These are phyloP conservation scores for Canariomyces notabilis DNA, from an alignment of 2,329 filamentous ascomycete species.

Conservation along the genomic window DNA sequence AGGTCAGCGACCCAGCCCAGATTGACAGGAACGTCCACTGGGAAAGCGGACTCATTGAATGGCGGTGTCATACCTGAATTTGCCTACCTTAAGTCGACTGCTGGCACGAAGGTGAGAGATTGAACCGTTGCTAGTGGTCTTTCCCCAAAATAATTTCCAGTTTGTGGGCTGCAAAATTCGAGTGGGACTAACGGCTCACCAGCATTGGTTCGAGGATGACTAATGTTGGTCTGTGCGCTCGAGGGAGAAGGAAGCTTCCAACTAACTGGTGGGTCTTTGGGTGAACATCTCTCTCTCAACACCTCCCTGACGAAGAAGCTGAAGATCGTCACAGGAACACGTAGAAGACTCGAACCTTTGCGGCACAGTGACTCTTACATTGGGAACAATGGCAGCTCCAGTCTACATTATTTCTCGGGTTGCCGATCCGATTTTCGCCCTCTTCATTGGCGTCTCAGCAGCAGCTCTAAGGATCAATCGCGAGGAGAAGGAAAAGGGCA, in stretches of 20 bases:
- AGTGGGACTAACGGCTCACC: constrained; percentile 21
- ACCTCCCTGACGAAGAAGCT: too few species aligned
- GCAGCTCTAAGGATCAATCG: constrained; percentile 54
- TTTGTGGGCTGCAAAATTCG: constrained; percentile 30
- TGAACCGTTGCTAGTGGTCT: constrained; percentile 23
- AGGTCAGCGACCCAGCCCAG: constrained; percentile 9
- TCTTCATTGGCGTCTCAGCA: constrained; percentile 52
- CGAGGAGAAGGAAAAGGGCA: constrained; percentile 55
- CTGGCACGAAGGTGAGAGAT: constrained; percentile 21
- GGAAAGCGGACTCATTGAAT: not conserved
- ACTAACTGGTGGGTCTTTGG: too few species aligned
- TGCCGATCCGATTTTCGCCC: constrained; percentile 54
- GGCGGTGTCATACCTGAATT: constrained; percentile 22
- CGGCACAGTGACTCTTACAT: not conserved
- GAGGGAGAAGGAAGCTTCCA: constrained; percentile 3
- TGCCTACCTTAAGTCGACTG: constrained; percentile 25
- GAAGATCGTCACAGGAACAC: too few species aligned
- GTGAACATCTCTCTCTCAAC: too few species aligned
- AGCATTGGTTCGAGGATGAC: constrained; percentile 22
- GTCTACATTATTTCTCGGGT: constrained; percentile 57
- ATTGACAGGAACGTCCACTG: too few species aligned
- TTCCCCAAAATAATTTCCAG: constrained; percentile 28
- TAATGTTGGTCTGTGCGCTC: constrained; percentile 24
- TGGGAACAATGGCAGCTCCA: constrained; percentile 43
- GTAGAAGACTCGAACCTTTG: not conserved